A percentile compares a stretch with the other conserved stretches of the same genome.
Conservation (phyloP, 1,284 basidiomycete species). For the Agroathelia rolfsii region DNA sequence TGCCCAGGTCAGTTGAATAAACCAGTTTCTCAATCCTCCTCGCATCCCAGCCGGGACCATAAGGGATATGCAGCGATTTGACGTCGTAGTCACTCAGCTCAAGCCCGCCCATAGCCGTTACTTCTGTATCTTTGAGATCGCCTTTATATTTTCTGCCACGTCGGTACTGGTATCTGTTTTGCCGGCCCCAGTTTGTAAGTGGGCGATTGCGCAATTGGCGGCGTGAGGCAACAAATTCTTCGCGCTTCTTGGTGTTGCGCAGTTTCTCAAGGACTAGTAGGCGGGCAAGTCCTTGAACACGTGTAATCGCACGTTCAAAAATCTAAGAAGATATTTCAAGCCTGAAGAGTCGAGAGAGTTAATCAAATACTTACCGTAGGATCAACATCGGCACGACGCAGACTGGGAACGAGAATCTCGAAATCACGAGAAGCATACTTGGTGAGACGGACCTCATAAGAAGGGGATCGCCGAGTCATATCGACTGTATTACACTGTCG, state of each 20-base stretch:
- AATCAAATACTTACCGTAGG: constrained; percentile 33
- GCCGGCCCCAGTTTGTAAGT: constrained; percentile 16
- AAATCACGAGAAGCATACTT: constrained; percentile 45
- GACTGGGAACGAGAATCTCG: constrained; percentile 43
- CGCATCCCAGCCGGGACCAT: constrained; percentile 53
- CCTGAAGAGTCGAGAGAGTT: constrained; percentile 1
- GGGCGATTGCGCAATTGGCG: constrained; percentile 40
- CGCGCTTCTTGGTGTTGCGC: constrained; percentile 29
- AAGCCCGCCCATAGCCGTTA: constrained; percentile 28
- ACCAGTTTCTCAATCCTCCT: constrained; percentile 46
- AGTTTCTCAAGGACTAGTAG: constrained; percentile 50
- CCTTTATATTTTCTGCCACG: constrained; percentile 33
- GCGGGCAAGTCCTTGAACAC: constrained; percentile 46
- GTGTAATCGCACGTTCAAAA: constrained; percentile 44
- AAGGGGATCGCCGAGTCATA: constrained; percentile 47
- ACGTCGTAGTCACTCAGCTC: constrained; percentile 55
- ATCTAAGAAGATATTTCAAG: constrained; percentile 29
- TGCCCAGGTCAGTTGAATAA: constrained; percentile 46
- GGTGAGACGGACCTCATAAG: constrained; percentile 49
- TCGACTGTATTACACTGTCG: constrained; percentile 51
- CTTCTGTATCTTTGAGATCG: constrained; percentile 42
- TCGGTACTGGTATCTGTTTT: constrained; percentile 18
- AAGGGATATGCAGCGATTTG: constrained; percentile 46
- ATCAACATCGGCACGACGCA: constrained; percentile 39
- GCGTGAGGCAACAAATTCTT: constrained; percentile 33